Evolutionary conservation across 257 asterid species (phyloP).

Genomic region (Eustoma russellianum): DNA sequence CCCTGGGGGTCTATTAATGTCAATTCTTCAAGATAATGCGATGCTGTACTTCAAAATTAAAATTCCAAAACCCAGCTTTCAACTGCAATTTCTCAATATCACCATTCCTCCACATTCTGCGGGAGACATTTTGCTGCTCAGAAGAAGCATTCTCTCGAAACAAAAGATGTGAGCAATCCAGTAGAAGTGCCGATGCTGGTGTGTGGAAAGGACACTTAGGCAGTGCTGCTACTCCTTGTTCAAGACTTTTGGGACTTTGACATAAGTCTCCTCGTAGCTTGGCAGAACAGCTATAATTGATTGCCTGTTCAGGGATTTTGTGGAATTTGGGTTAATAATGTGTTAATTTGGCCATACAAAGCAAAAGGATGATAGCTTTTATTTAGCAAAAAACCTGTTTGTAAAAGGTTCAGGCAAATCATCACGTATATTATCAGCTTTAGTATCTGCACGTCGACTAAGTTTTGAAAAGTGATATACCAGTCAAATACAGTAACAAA

Average conservation of each 20-base stretch:
- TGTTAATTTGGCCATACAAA: neutral
- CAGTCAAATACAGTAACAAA: neutral
- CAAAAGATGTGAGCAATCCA: no score
- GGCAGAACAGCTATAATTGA: constrained; percentile 60
- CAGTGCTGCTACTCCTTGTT: constrained; percentile 40
- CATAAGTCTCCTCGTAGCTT: constrained; percentile 54
- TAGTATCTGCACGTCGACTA: constrained; percentile 37
- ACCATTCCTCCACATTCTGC: no score
- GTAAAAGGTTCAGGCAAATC: constrained; percentile 48
- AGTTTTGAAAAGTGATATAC: neutral
- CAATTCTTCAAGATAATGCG: no score
- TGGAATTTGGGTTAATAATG: neutral
- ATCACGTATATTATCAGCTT: constrained; percentile 43
- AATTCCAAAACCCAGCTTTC: no score
- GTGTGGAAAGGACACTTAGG: neutral
- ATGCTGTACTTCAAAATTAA: no score
- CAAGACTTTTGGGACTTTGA: constrained; percentile 84
- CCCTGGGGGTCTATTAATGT: no score
- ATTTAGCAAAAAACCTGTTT: constrained; percentile 31
- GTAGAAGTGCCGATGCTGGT: neutral
- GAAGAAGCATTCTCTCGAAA: no score
- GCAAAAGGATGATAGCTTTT: neutral
- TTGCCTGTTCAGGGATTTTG: constrained; percentile 34
- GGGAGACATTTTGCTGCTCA: no score
- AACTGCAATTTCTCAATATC: no score